Percentiles rank a stretch among this genome's conserved stretches.
These are phyloP conservation scores for Gossypium raimondii DNA, from an alignment of 345 rosid genomes.

Conservation along the genomic window DNA sequence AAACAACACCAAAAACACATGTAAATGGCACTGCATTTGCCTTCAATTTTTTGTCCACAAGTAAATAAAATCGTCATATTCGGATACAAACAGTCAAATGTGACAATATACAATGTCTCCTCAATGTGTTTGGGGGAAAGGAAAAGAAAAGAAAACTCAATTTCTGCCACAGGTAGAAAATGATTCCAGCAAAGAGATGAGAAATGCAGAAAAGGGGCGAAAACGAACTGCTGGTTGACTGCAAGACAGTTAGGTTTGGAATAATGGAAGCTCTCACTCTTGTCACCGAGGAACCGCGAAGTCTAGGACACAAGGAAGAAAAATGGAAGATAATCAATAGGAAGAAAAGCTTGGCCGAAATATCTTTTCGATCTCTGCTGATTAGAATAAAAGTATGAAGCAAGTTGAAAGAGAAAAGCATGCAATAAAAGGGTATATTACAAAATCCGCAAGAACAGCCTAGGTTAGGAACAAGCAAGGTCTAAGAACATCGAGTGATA, in stretches of 20 bases:
- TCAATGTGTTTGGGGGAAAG: too few species aligned
- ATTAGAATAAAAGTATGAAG: conserved; percentile 4
- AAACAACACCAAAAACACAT: too few species aligned
- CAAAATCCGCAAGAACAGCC: background rate
- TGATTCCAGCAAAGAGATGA: conserved; percentile 1
- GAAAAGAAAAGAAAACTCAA: background rate
- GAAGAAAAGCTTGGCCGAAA: conserved; percentile 3
- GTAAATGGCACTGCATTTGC: too few species aligned
- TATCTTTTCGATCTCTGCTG: background rate
- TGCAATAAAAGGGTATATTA: background rate
- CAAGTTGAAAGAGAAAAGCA: conserved; percentile 10
- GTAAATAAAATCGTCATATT: too few species aligned
- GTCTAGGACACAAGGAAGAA: conserved; percentile 45
- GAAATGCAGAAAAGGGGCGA: conserved; percentile 14
- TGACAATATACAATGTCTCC: too few species aligned
- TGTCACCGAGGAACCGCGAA: conserved; percentile 79
- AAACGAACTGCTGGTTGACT: conserved; percentile 13
- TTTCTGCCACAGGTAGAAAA: conserved; percentile 6
- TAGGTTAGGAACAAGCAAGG: conserved; percentile 4
- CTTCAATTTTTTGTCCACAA: too few species aligned
- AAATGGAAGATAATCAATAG: conserved; percentile 31
- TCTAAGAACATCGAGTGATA: conserved; percentile 6
- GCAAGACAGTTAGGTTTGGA: conserved; percentile 9
- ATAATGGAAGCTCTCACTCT: conserved; percentile 19
- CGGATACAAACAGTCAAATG: too few species aligned